Percentiles rank a stretch among this genome's conserved stretches.
Conservation (phyloP, 768 basidiomycete genomes). For the Boletus rubroflammeus region DNA sequence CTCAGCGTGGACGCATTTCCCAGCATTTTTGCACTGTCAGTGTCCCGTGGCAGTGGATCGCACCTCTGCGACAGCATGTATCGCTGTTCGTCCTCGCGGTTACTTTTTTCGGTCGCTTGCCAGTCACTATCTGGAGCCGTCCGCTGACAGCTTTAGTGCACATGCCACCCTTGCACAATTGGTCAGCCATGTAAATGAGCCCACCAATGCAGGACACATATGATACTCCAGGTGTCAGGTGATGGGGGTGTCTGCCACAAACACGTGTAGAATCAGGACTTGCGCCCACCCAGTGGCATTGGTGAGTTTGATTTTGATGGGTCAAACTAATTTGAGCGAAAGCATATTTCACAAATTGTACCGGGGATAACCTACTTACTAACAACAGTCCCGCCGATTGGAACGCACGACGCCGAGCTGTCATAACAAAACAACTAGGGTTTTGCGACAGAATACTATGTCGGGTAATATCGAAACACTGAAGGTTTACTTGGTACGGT, state of each 20-base stretch:
- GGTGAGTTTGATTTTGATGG: not conserved
- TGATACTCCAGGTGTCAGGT: not conserved
- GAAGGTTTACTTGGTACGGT: not conserved
- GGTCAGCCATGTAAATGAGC: conserved; percentile 1
- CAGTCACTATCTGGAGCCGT: not conserved
- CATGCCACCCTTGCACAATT: not conserved
- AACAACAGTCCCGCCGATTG: not conserved
- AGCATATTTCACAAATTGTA: not conserved
- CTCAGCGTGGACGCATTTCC: not conserved
- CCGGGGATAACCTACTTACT: not conserved
- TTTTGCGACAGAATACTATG: not conserved
- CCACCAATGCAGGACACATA: not conserved
- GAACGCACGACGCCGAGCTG: not conserved
- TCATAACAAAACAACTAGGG: not conserved
- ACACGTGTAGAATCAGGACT: not conserved
- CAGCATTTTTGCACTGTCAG: conserved; percentile 2
- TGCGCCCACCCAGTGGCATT: not conserved
- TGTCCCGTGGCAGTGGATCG: conserved; percentile 2
- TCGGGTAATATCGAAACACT: not conserved
- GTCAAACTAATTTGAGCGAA: not conserved
- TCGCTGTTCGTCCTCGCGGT: not conserved
- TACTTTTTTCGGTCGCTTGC: not conserved
- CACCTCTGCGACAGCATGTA: not conserved
- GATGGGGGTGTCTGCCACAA: not conserved
- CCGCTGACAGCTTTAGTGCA: not conserved